Base-by-base conservation (phyloP, 1,284 basidiomycete species). In the Porogramme epimiltina region DNA sequence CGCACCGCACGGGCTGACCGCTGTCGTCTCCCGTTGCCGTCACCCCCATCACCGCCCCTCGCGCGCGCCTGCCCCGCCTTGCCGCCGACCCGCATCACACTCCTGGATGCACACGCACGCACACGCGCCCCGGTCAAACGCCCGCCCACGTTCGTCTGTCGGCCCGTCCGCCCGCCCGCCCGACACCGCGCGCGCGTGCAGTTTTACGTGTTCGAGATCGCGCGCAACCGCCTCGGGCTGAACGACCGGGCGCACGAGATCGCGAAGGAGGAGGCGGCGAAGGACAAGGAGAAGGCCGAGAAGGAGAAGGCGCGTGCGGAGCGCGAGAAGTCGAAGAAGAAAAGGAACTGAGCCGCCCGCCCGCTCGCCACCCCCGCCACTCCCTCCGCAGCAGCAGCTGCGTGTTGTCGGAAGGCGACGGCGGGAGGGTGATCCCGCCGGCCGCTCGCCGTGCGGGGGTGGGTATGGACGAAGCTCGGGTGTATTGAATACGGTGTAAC, bases 181-280 rank as follows among this genome's bases (percentile, higher is more conserved):
- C 15, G 9, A n/a, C n/a, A n/a, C n/a, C n/a, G n/a, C n/a, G 28
- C 8, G 6, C 8, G 28, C 9, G 6, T 6, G 11, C 26, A 59
- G 57, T 59, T 59, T 47, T 59, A 59, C 49, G 46, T 46, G 47
- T 43, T 37, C 46, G 56, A 93, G 89, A 97, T 99, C 66, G 84
- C 93, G 19, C 85, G 96, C 54, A 98, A 98, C 77, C 80, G 89
- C 51, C 79, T 94, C 2, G 95, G 95, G 1, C 79, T 98, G 56
- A 99, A 99, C 73, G 92, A 97, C 71, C 74, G 74, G 52, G 87
- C 93, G n/a, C 91, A 95, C 73, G 82, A 91, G 64, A 67, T 86
- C 49, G 92, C 90, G n/a, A 87, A 87, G 62, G 81, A 68, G 34
- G 87, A 90, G 44, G 82, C 78, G 2, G 79, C 74, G 50, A 85